Evolutionary conservation across 306 rosid species (phyloP), one percentile per base, ranked within the genome.

Genomic region (Boehmeria nivea): DNA sequence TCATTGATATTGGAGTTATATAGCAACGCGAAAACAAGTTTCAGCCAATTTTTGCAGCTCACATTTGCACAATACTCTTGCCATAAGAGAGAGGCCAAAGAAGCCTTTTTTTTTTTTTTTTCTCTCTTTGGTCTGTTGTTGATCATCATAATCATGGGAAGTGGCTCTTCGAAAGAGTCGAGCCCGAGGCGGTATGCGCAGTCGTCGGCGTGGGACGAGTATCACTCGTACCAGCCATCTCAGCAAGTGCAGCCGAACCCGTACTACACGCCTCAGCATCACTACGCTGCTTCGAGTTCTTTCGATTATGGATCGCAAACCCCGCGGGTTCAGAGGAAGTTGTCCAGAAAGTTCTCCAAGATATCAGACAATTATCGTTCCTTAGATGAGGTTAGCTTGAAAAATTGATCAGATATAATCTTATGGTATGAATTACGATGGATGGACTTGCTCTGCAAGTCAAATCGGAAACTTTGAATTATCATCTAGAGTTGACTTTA

Each of bases 311-410:
- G 58, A 3, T 59, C 79, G 2, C 73, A 60, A 22, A 23, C 74
- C 17, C 69, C 77, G 5, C 74, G 19, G 49, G 76, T 78, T 6
- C 71, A 18, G 37, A 79, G 83, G 64, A 83, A 48, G 40, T 44
- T 76, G 66, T 81, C 84, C 45, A 78, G 86, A 59, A 84, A 33
- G 69, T 87, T 76, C 73, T 84, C 94, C 1, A 80, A 74, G 66
- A 90, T 90, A 9, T 81, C 88, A 34, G 95, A 86, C 68, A 72
- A 86, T 72, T 90, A 84, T 71, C 75, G 59, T 44, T 86, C 98
- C 39, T 64, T 90, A 22, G 88, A 84, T 6, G 94, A 90, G 98
- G 98, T 90, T 60, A 67, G 34, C 8, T 28, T 28, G 34, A 28
- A 28, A 28, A 28, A 28, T 28, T 28, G 34, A 3, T 28, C 34